These are phyloP conservation scores for Raphanus sativus DNA, from an alignment of 345 rosid genomes.

Conservation along the genomic window DNA sequence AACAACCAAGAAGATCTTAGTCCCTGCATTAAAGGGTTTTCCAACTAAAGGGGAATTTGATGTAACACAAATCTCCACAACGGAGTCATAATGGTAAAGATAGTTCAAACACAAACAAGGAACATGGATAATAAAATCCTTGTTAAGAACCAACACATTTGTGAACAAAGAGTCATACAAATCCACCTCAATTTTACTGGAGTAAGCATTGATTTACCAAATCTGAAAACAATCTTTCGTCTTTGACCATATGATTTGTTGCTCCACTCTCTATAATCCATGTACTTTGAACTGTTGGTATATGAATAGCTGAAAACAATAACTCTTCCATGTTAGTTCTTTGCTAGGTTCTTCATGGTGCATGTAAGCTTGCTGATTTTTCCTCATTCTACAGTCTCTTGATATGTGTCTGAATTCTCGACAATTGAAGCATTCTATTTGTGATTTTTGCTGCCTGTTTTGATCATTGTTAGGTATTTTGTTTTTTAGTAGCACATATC, in stretches of 20 bases:
- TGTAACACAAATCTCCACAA: no score
- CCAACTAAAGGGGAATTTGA: no score
- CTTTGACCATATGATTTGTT: neutral
- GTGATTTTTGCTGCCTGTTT: neutral
- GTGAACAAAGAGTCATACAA: no score
- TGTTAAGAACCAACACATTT: no score
- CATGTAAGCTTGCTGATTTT: neutral
- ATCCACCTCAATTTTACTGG: neutral
- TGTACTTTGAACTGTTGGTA: neutral
- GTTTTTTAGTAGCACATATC: neutral
- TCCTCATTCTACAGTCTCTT: neutral
- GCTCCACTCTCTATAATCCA: neutral
- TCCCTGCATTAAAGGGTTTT: no score
- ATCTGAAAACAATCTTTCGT: neutral
- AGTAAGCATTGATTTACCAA: neutral
- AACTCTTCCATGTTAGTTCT: neutral
- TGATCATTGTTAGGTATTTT: neutral
- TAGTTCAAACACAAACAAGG: no score
- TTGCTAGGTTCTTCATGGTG: neutral
- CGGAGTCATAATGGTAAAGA: no score
- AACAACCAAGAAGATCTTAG: no score
- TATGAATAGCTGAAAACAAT: neutral
- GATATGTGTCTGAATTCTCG: neutral
- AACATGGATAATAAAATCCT: no score
- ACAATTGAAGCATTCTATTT: no score